These are phyloP conservation scores for Blakeslea trispora DNA, from an alignment of 371 early-diverging fungal species.

Conservation along the genomic window DNA sequence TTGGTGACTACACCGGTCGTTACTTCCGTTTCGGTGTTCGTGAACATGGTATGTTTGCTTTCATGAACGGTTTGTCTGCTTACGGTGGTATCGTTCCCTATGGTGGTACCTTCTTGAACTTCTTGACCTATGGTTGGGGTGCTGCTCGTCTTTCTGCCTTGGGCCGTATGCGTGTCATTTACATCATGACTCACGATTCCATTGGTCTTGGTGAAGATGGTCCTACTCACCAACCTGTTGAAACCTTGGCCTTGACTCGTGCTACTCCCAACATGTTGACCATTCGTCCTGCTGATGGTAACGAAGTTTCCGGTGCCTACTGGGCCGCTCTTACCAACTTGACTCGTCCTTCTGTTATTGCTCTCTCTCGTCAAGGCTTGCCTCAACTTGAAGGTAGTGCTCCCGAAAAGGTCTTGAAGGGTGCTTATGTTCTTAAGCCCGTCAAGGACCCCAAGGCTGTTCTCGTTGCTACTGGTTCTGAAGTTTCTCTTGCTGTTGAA, in stretches of 20 bases:
- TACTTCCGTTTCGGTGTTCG: constrained; percentile 98
- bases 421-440: constrained; percentile 79
- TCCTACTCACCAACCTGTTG: constrained; percentile 99
- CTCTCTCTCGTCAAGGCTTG: constrained; percentile 94
- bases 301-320: constrained; percentile 94
- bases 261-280: constrained; percentile 94
- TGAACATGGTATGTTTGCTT: constrained; percentile 99
- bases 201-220: constrained; percentile 99
- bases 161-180: constrained; percentile 84
- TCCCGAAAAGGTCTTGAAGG: constrained; percentile 73
- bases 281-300: constrained; percentile 97
- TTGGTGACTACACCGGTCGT: constrained; percentile 86
- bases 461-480: constrained; percentile 95
- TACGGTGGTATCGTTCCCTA: constrained; percentile 89
- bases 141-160: constrained; percentile 94
- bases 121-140: constrained; percentile 87
- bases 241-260: constrained; percentile 90
- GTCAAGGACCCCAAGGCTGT: constrained; percentile 59
- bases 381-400: constrained; percentile 88
- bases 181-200: constrained; percentile 99
- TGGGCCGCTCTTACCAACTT: constrained; percentile 71
- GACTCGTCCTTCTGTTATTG: constrained; percentile 83
- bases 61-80: constrained; percentile 94
- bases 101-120: constrained; percentile 98
- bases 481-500: constrained; percentile 88